These are phyloP conservation scores for Astrothelium macrocarpum DNA, from an alignment of 495 filamentous ascomycete species.

Conservation along the genomic window DNA sequence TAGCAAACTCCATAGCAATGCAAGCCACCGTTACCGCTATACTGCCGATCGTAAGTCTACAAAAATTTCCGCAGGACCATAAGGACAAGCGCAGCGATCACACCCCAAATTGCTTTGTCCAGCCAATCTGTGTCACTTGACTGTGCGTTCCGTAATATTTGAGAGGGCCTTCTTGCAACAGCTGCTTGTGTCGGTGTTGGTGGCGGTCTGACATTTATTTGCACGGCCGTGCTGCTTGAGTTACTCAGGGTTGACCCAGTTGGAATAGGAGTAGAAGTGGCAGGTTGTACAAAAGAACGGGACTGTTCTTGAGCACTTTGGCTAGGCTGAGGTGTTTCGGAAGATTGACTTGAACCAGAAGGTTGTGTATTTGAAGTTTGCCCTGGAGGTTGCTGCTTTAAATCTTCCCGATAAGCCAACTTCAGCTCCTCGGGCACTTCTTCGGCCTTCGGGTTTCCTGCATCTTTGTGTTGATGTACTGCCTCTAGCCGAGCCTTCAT, in stretches of 20 bases:
- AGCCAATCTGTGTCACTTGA: conserved; percentile 44
- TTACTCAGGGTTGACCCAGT: background rate
- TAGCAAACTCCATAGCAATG: background rate
- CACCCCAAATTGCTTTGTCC: conserved; percentile 48
- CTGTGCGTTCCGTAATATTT: background rate
- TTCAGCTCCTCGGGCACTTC: conserved; percentile 40
- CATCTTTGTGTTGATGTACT: conserved; percentile 28
- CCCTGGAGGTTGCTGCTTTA: conserved; percentile 35
- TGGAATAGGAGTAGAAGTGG: background rate
- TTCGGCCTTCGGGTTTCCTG: conserved; percentile 27
- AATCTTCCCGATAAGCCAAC: conserved; percentile 39
- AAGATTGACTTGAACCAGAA: background rate
- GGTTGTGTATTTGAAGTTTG: background rate
- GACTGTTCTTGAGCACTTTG: background rate
- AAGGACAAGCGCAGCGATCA: conserved; percentile 42
- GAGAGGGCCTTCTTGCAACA: background rate
- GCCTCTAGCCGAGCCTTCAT: conserved; percentile 42
- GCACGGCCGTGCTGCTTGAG: background rate
- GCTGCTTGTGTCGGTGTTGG: conserved; percentile 7
- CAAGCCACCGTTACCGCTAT: no score
- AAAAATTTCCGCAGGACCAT: conserved; percentile 41
- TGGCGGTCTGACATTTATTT: conserved; percentile 16
- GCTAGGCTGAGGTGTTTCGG: background rate
- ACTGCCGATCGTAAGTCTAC: background rate
- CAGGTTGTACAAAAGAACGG: background rate